phyloP scores from a whole-genome alignment of 108 stramenopile genomes.

The Mediolabrus comicus region DNA sequence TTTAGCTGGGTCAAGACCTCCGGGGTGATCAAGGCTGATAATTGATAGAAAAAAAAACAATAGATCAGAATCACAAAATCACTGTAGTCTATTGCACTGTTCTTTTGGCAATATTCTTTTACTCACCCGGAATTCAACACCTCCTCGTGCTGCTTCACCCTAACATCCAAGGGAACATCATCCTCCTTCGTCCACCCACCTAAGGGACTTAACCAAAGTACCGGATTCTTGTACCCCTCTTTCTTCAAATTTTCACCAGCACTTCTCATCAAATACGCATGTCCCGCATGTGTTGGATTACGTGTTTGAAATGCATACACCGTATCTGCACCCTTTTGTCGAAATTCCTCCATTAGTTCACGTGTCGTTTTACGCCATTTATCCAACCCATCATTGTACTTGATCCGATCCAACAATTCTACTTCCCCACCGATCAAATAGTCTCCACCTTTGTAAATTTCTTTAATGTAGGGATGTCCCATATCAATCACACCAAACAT shows the following conservation, averaged over 20 bases:
- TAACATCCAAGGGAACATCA: constrained; percentile 97
- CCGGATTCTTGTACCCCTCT: constrained; percentile 93
- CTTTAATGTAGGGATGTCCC: constrained; percentile 95
- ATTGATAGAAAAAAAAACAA: background rate
- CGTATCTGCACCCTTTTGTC: constrained; percentile 93
- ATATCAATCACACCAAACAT: constrained; percentile 97
- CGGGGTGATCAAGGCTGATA: constrained; percentile 69
- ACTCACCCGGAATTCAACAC: constrained; percentile 87
- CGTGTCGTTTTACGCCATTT: constrained; percentile 93
- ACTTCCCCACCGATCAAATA: constrained; percentile 96
- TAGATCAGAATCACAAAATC: constrained; percentile 3
- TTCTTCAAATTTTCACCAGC: constrained; percentile 90
- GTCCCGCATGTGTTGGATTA: constrained; percentile 98
- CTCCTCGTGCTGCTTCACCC: constrained; percentile 97
- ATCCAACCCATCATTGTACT: constrained; percentile 98
- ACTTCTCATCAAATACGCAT: constrained; percentile 97
- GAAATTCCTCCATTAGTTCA: constrained; percentile 92
- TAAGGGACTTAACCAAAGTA: constrained; percentile 96
- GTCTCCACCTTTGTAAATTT: constrained; percentile 94
- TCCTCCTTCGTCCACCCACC: constrained; percentile 99
- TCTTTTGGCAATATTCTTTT: background rate
- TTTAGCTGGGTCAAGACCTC: constrained; percentile 91
- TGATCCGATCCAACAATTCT: constrained; percentile 92
- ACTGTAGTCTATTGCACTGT: background rate
- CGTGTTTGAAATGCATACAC: constrained; percentile 98